Evolutionary conservation across 176 grass and related monocot genomes (phyloP).

Genomic region (bread wheat (Triticum aestivum)): DNA sequence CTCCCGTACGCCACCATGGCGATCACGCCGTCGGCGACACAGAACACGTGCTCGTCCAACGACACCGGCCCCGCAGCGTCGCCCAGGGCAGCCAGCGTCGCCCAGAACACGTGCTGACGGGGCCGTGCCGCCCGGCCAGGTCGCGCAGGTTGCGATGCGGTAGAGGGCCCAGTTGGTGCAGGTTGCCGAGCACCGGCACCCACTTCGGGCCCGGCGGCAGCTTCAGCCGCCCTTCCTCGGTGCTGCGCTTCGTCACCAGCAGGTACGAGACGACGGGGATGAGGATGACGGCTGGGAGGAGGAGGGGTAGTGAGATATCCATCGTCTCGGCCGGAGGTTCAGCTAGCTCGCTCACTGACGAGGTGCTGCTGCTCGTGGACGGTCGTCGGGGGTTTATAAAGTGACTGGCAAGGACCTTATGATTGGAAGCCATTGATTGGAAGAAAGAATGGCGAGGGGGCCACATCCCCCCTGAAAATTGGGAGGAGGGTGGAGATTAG

Average conservation of each 20-base stretch:
- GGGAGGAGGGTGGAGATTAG: too few relatives aligned
- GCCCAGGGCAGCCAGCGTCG: not conserved
- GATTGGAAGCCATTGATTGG: too few relatives aligned
- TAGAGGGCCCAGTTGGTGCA: too few relatives aligned
- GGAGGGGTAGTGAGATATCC: not conserved
- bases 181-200: too few relatives aligned
- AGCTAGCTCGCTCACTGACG: not conserved
- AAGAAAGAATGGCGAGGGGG: too few relatives aligned
- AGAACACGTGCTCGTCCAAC: conserved; percentile 30
- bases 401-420: too few relatives aligned
- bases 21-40: conserved; percentile 25
- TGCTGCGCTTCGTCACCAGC: not conserved
- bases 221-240: not conserved
- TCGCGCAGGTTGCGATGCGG: too few relatives aligned
- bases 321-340: not conserved
- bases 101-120: not conserved
- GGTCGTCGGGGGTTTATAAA: too few relatives aligned
- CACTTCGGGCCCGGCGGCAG: not conserved
- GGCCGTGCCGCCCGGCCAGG: too few relatives aligned
- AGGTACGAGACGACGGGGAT: not conserved
- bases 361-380: not conserved
- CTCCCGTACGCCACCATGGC: conserved; percentile 25
- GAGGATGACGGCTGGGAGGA: not conserved
- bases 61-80: not conserved
- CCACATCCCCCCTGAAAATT: too few relatives aligned